Evolutionary conservation across 2,329 filamentous ascomycete genomes (phyloP).

Genomic region (Clarireedia homoeocarpa): DNA sequence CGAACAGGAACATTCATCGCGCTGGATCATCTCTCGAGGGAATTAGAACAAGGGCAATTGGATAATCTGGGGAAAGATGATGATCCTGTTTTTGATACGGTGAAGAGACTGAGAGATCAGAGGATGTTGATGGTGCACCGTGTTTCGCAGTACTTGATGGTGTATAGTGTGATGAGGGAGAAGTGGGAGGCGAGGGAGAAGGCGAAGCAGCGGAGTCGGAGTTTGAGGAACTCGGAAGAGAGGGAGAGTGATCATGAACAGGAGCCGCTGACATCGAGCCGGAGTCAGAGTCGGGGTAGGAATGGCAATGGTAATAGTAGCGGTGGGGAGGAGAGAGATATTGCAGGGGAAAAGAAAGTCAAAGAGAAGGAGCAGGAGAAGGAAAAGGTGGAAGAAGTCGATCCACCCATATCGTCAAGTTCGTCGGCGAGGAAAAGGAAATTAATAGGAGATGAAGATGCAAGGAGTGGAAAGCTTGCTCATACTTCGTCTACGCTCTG

Average conservation of each 20-base stretch:
- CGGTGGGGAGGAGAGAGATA: too few species aligned
- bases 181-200: constrained; percentile 10
- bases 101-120: constrained; percentile 14
- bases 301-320: too few species aligned
- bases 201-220: background rate
- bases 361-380: background rate
- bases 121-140: constrained; percentile 16
- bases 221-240: background rate
- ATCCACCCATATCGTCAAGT: background rate
- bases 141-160: constrained; percentile 11
- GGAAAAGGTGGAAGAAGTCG: background rate
- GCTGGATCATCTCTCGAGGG: constrained; percentile 14
- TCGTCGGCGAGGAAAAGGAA: background rate
- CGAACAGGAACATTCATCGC: constrained; percentile 74
- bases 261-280: background rate
- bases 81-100: constrained; percentile 16
- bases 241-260: background rate
- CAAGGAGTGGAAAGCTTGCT: background rate
- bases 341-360: background rate
- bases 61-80: constrained; percentile 5
- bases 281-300: background rate
- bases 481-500: background rate
- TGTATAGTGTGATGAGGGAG: constrained; percentile 15
- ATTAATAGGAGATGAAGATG: background rate
- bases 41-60: constrained; percentile 11